phyloP scores from a whole-genome alignment of 2,329 filamentous ascomycete genomes.

The Sphaerostilbella broomeana region DNA sequence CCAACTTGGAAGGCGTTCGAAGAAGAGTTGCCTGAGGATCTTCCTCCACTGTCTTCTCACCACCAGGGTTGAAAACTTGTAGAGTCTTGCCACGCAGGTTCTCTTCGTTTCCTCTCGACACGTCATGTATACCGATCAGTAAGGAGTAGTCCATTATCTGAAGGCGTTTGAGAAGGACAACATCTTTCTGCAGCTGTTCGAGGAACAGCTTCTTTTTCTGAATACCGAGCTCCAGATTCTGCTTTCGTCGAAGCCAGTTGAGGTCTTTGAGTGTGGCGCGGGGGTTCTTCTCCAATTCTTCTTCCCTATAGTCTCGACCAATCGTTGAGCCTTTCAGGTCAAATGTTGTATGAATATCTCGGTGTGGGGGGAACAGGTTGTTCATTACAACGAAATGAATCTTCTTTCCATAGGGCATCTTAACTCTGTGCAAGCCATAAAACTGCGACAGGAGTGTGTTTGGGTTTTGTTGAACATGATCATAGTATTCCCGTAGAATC shows the following conservation, averaged over 20 bases:
- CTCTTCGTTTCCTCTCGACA: constrained; percentile 87
- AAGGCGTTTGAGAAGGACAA: constrained; percentile 75
- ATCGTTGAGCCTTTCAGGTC: constrained; percentile 96
- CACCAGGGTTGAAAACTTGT: constrained; percentile 87
- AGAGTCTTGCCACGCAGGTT: constrained; percentile 85
- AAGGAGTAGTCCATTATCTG: constrained; percentile 99
- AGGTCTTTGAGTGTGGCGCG: constrained; percentile 91
- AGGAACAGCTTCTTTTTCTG: constrained; percentile 84
- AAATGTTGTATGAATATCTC: constrained; percentile 95
- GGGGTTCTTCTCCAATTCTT: constrained; percentile 80
- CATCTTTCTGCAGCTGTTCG: constrained; percentile 81
- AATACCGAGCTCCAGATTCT: constrained; percentile 81
- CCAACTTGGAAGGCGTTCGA: constrained; percentile 87
- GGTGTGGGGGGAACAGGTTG: constrained; percentile 94
- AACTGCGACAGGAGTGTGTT: constrained; percentile 97
- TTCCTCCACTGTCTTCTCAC: constrained; percentile 51
- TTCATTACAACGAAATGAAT: constrained; percentile 99
- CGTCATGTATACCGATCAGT: constrained; percentile 87
- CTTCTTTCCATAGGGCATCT: constrained; percentile 96
- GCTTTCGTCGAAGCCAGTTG: constrained; percentile 85
- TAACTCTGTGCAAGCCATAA: constrained; percentile 93
- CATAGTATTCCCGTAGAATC: constrained; percentile 85
- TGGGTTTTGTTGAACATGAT: constrained; percentile 85
- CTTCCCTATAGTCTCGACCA: constrained; percentile 84
- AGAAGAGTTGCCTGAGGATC: constrained; percentile 62